Percentiles rank a stretch among this genome's conserved stretches.
phyloP scores from a whole-genome alignment of 2,329 filamentous ascomycete genomes.

The Alternaria gaisen region DNA sequence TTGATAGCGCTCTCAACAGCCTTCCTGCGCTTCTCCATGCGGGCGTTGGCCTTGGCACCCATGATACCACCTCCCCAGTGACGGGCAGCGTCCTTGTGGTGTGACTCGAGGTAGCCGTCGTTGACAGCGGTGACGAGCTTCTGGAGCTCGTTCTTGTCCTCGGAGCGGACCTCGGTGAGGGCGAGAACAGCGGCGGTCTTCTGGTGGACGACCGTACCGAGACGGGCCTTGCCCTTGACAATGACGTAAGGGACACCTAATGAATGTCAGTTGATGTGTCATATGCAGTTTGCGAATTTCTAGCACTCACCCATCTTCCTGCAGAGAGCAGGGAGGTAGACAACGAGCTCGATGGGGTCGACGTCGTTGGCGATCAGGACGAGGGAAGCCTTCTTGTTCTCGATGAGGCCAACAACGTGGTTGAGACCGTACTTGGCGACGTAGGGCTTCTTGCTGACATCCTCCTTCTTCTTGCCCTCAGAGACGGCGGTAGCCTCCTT shows the following conservation, averaged over 20 bases:
- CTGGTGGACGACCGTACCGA: slow-evolving; percentile 99
- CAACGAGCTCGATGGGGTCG: slow-evolving; percentile 98
- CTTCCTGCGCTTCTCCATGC: slow-evolving; percentile 89
- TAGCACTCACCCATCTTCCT: slow-evolving; percentile 85
- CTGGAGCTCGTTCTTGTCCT: slow-evolving; percentile 98
- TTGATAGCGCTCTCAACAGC: slow-evolving; percentile 94
- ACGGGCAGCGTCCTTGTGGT: slow-evolving; percentile 88
- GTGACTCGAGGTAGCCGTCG: slow-evolving; percentile 90
- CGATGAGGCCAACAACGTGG: slow-evolving; percentile 73
- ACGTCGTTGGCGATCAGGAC: slow-evolving; percentile 99
- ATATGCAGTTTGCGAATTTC: not conserved
- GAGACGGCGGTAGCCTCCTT: slow-evolving; percentile 98
- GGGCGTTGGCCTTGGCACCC: slow-evolving; percentile 88
- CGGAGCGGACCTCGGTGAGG: slow-evolving; percentile 92
- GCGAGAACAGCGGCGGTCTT: slow-evolving; percentile 98
- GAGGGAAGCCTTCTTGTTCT: slow-evolving; percentile 98
- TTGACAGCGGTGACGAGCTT: slow-evolving; percentile 97
- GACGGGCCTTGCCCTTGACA: slow-evolving; percentile 99
- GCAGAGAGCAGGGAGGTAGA: slow-evolving; percentile 99
- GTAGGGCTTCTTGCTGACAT: slow-evolving; percentile 99
- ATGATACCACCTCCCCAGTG: slow-evolving; percentile 99
- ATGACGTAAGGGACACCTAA: slow-evolving; percentile 84
- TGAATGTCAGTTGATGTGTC: not conserved
- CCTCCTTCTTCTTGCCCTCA: slow-evolving; percentile 99
- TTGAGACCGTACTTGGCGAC: slow-evolving; percentile 99